phyloP scores from a whole-genome alignment of 805 yeast species.

The Kluyveromyces starmeri region DNA sequence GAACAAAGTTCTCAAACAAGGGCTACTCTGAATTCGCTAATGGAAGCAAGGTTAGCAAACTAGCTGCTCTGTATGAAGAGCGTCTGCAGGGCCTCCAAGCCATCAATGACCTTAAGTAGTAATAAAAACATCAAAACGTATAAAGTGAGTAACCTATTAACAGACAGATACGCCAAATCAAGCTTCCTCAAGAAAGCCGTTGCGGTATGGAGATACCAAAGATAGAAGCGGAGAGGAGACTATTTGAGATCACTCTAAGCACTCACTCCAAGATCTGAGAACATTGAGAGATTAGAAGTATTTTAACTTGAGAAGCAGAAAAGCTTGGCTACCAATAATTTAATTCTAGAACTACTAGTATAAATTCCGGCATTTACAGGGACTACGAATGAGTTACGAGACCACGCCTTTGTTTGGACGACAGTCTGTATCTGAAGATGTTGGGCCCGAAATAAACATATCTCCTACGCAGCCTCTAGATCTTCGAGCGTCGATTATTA shows the following conservation, averaged over 20 bases:
- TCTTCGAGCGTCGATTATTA: constrained; percentile 1
- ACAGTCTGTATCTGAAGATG: neutral
- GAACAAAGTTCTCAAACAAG: constrained; percentile 25
- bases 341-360: no score
- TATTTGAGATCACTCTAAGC: no score
- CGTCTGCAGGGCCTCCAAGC: constrained; percentile 34
- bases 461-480: constrained; percentile 5
- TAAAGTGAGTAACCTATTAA: neutral
- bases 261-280: no score
- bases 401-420: constrained; percentile 5
- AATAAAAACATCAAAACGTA: constrained; percentile 2
- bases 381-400: constrained; percentile 3
- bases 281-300: no score
- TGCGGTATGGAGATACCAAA: no score
- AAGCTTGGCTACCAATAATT: no score
- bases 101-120: constrained; percentile 25
- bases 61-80: constrained; percentile 59
- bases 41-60: constrained; percentile 51
- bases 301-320: no score
- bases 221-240: no score
- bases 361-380: no score
- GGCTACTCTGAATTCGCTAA: constrained; percentile 37
- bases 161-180: constrained; percentile 1
- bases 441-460: neutral
- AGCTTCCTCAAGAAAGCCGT: no score